These are phyloP conservation scores for Penicillium steckii DNA, from an alignment of 495 filamentous ascomycete species.

Conservation along the genomic window DNA sequence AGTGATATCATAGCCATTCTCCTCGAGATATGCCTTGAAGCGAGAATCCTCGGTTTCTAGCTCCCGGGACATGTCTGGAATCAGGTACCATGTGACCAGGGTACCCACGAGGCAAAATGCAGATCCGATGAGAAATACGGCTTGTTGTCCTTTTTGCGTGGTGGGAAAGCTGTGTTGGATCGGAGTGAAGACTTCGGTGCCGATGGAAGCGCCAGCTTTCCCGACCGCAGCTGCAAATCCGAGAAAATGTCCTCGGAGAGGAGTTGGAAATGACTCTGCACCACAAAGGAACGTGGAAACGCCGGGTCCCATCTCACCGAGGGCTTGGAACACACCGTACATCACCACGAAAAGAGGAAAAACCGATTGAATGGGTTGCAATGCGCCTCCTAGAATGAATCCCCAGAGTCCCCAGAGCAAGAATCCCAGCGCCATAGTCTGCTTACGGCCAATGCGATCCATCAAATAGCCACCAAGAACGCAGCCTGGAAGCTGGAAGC, in stretches of 20 bases:
- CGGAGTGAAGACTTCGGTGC: slow-evolving; percentile 45
- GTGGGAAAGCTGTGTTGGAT: slow-evolving; percentile 40
- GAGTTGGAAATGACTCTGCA: slow-evolving; percentile 50
- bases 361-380: slow-evolving; percentile 39
- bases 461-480: slow-evolving; percentile 47
- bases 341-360: slow-evolving; percentile 52
- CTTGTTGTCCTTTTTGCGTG: slow-evolving; percentile 41
- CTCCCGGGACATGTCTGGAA: slow-evolving; percentile 44
- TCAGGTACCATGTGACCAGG: slow-evolving; percentile 42
- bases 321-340: slow-evolving; percentile 49
- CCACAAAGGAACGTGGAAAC: slow-evolving; percentile 44
- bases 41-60: slow-evolving; percentile 45
- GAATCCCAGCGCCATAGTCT: slow-evolving; percentile 47
- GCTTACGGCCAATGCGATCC: slow-evolving; percentile 49
- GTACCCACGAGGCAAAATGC: slow-evolving; percentile 42
- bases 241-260: slow-evolving; percentile 48
- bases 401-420: slow-evolving; percentile 40
- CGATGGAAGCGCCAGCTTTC: slow-evolving; percentile 51
- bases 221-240: slow-evolving; percentile 48
- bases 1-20: slow-evolving; percentile 37
- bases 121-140: slow-evolving; percentile 45
- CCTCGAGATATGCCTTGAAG: slow-evolving; percentile 43
- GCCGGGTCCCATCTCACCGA: slow-evolving; percentile 50
- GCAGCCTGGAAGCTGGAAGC: slow-evolving; percentile 48
- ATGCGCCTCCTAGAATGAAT: slow-evolving; percentile 47